Conservation (phyloP, 2,329 filamentous ascomycete species). For the Sclerotinia minor region DNA sequence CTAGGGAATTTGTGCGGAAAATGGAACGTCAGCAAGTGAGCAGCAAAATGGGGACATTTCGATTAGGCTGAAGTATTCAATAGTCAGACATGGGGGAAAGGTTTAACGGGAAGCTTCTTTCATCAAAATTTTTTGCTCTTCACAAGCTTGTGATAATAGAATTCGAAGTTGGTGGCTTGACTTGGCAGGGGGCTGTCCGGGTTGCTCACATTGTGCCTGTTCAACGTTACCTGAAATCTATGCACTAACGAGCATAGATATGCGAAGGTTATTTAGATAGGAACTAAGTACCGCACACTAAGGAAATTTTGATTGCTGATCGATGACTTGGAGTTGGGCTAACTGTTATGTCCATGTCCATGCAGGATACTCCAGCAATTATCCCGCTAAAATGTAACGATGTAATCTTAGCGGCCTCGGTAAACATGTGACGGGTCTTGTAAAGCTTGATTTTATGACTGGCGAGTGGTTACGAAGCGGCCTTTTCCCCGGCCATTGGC, state of each 20-base stretch:
- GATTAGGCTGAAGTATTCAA: neutral
- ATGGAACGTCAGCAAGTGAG: neutral
- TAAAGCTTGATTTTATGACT: neutral
- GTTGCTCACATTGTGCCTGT: neutral
- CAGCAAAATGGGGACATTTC: neutral
- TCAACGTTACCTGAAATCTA: neutral
- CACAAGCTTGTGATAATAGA: constrained; percentile 1
- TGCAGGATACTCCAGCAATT: constrained; percentile 1
- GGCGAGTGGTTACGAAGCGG: neutral
- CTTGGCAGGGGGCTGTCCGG: neutral
- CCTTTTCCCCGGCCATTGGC: neutral
- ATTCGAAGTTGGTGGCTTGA: neutral
- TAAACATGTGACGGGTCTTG: constrained; percentile 10
- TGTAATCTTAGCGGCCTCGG: constrained; percentile 14
- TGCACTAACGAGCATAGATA: neutral
- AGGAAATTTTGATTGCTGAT: neutral
- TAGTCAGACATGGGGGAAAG: neutral
- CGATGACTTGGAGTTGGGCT: neutral
- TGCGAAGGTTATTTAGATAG: neutral
- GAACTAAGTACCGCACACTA: neutral
- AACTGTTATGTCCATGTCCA: neutral
- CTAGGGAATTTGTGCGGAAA: neutral
- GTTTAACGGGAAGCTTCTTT: neutral
- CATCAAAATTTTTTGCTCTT: neutral
- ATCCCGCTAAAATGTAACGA: constrained; percentile 18